Evolutionary conservation across 495 filamentous ascomycete genomes (phyloP).

Genomic region (Peziza echinospora): DNA sequence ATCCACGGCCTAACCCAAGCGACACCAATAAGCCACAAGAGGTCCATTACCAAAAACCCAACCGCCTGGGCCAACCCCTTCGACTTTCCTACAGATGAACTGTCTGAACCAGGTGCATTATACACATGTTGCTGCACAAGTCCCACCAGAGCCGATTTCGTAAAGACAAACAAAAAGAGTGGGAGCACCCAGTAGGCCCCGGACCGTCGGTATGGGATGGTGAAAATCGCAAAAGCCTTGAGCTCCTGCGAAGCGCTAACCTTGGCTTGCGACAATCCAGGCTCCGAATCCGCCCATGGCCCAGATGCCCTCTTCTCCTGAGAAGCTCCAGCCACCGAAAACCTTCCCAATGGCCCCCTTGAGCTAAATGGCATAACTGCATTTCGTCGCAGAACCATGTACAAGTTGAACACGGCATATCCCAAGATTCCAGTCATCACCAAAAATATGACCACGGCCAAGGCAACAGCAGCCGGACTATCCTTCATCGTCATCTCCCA

Average conservation of each 20-base stretch:
- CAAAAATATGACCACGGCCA: constrained; percentile 71
- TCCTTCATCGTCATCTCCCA: constrained; percentile 78
- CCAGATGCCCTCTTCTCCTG: not conserved
- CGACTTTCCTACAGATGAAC: constrained; percentile 37
- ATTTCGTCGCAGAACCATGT: constrained; percentile 30
- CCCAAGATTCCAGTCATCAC: constrained; percentile 49
- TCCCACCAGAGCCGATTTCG: constrained; percentile 71
- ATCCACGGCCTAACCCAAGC: constrained; percentile 77
- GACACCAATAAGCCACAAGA: constrained; percentile 48
- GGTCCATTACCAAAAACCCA: constrained; percentile 63
- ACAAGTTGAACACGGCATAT: constrained; percentile 58
- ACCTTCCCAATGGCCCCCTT: not conserved
- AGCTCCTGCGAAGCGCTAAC: not conserved
- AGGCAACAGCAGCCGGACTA: constrained; percentile 66
- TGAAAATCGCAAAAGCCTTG: not conserved
- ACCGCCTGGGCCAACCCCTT: constrained; percentile 54
- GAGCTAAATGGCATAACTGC: not conserved
- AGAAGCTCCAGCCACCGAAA: not conserved
- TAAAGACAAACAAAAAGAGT: not conserved
- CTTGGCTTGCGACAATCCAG: not conserved
- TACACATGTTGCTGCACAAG: not conserved
- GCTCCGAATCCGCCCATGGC: not conserved
- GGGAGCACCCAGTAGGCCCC: not conserved
- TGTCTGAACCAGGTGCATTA: not conserved
- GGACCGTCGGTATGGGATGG: not conserved